Evolutionary conservation across 2,329 filamentous ascomycete species (phyloP), one percentile per base, ranked within the genome.

Genomic region (Penicillium thymicola): DNA sequence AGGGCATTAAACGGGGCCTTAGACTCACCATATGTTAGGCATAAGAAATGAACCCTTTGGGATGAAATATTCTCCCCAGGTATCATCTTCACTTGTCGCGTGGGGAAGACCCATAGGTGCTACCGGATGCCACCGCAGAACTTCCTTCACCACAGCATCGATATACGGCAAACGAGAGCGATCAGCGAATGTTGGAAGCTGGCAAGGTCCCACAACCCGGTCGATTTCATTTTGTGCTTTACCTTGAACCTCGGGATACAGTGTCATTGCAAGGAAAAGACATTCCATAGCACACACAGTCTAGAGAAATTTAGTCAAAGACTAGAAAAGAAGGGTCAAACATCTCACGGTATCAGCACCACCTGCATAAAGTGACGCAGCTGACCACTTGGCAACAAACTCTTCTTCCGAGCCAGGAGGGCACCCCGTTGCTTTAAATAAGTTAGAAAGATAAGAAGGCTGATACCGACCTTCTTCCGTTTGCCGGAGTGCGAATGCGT

Each of bases 181-280:
- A 44, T 81, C 79, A 0, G 68, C 59, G 38, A 74, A 75, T 5
- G 65, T 74, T 0, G 74, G 69, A 4, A 75, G 70, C 0, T 64
- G 60, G 23, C 67, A 55, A 1, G 49, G n/a, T 0, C 74, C 76
- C 8, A 77, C 42, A 4, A 77, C 73, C 2, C 59, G 63, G 54
- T 79, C 75, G 21, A 79, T 67, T 52, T 78, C 75, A 14, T 71
- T 69, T 32, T 81, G 77, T 0, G 78, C 79, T 59, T 81, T 82
- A 0, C 74, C 75, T 25, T 83, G 76, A 18, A 82, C 78, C 8
- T 78, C 75, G 0, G 78, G 79, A 32, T 79, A 79, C n/a, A 81
- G 71, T 16, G 73, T 76, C 67, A 83, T 83, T 0, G 81, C 81
- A 0, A 85, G 72, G 21, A 34, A 34, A 34, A 34, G 13, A 1